Conservation (phyloP, 192 early-diverging fungal species). For the Rhizoclosmatium sp. region DNA sequence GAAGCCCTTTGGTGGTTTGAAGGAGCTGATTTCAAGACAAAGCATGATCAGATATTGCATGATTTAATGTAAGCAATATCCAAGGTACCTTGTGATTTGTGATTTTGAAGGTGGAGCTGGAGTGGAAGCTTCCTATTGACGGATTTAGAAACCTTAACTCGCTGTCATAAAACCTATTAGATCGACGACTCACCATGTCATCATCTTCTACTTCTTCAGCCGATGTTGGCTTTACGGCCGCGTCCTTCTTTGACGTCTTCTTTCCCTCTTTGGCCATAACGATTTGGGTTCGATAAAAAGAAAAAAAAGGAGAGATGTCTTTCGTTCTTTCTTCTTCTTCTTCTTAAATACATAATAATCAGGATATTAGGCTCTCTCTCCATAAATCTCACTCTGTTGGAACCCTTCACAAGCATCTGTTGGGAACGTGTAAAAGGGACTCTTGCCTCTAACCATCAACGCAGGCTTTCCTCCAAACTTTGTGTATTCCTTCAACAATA, state of each 20-base stretch:
- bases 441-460: not conserved
- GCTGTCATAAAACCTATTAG: too few species aligned
- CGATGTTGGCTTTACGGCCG: not conserved
- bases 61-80: not conserved
- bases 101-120: not conserved
- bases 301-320: not conserved
- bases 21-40: not conserved
- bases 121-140: not conserved
- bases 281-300: not conserved
- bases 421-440: not conserved
- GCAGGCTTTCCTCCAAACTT: constrained; percentile 8
- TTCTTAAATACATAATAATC: not conserved
- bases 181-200: too few species aligned
- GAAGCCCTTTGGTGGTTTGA: constrained; percentile 18
- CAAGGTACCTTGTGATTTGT: not conserved
- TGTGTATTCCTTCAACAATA: constrained; percentile 2
- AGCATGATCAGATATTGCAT: not conserved
- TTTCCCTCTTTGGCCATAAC: constrained; percentile 2
- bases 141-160: too few species aligned
- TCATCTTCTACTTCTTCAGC: not conserved
- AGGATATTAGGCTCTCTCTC: not conserved
- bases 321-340: too few species aligned
- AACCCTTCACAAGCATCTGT: not conserved
- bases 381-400: not conserved
- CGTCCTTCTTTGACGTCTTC: not conserved